phyloP scores from a whole-genome alignment of 2,329 filamentous ascomycete genomes.

The Aspergillus alliaceus region DNA sequence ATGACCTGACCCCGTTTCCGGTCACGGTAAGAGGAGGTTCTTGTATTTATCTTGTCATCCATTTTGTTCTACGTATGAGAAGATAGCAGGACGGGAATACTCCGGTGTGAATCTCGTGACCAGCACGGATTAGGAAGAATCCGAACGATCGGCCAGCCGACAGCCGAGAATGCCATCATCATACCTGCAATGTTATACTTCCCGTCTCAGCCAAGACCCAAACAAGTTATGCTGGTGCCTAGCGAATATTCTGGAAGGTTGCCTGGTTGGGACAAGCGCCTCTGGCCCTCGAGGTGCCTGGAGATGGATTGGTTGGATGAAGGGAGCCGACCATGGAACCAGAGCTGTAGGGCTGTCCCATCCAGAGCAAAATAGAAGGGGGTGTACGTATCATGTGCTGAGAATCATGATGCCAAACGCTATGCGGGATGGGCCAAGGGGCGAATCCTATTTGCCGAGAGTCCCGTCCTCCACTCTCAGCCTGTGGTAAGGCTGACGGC shows the following conservation, averaged over 20 bases:
- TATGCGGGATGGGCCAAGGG: neutral
- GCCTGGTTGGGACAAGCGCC: slow-evolving; percentile 4
- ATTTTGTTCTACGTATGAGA: too few species aligned
- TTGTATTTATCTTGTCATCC: too few species aligned
- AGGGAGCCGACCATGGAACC: neutral
- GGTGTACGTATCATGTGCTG: neutral
- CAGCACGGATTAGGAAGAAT: neutral
- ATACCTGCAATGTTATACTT: neutral
- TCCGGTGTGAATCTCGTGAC: neutral
- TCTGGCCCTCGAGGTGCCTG: neutral
- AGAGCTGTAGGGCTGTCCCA: slow-evolving; percentile 1
- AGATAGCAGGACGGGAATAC: neutral
- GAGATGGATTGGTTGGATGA: neutral
- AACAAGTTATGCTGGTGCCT: slow-evolving; percentile 10
- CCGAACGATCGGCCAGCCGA: neutral
- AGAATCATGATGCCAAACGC: neutral
- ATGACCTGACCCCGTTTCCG: too few species aligned
- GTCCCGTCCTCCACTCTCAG: neutral
- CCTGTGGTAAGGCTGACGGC: neutral
- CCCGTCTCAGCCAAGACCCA: neutral
- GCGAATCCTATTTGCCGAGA: neutral
- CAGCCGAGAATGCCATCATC: neutral
- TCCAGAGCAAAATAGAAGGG: neutral
- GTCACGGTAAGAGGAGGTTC: too few species aligned
- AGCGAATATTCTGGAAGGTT: slow-evolving; percentile 11